Conservation (phyloP, 2,329 filamentous ascomycete species). For the Aspergillus fijiensis region DNA sequence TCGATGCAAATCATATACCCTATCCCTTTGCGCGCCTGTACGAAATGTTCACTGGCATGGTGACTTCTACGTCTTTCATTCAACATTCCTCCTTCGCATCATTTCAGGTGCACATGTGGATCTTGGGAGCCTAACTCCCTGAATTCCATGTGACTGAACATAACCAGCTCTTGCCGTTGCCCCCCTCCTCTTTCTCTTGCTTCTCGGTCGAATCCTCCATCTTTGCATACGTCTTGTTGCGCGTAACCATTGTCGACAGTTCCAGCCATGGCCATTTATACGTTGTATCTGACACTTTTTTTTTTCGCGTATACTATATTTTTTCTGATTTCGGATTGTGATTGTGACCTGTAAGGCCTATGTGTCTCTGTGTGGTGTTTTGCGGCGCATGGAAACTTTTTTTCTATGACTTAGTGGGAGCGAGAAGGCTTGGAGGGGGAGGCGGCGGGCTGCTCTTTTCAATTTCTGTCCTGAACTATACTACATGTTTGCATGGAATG, state of each 20-base stretch:
- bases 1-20: conserved; percentile 30
- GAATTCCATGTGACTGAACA: conserved; percentile 8
- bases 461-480: background rate
- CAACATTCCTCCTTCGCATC: conserved; percentile 11
- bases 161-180: conserved; percentile 1
- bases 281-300: conserved; percentile 10
- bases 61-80: conserved; percentile 13
- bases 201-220: conserved; percentile 11
- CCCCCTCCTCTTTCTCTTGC: background rate
- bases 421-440: background rate
- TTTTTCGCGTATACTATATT: conserved; percentile 13
- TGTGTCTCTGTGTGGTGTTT: conserved; percentile 27
- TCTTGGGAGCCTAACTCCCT: conserved; percentile 6
- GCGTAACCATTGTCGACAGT: conserved; percentile 17
- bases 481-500: conserved; percentile 13
- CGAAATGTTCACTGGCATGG: conserved; percentile 22
- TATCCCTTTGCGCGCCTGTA: conserved; percentile 24
- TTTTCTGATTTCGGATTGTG: conserved; percentile 20
- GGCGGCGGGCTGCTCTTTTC: background rate
- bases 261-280: conserved; percentile 6
- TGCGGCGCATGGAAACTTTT: conserved; percentile 22
- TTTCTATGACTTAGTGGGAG: conserved; percentile 13
- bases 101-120: background rate
- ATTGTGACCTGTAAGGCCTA: conserved; percentile 20
- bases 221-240: conserved; percentile 22